These are phyloP conservation scores for Aspergillus viridinutans DNA, from an alignment of 2,329 filamentous ascomycete genomes.

Conservation along the genomic window DNA sequence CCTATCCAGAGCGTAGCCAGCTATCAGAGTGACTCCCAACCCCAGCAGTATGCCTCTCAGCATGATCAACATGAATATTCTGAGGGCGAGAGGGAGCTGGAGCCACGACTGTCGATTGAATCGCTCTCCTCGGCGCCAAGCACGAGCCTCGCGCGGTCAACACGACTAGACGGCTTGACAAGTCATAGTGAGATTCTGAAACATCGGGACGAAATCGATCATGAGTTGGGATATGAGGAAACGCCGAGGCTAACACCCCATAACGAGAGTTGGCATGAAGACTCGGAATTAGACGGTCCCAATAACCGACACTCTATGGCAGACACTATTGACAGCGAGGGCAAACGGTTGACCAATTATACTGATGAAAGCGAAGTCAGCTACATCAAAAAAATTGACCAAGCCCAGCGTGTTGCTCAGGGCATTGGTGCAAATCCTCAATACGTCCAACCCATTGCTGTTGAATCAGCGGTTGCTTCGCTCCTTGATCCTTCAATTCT, in stretches of 20 bases:
- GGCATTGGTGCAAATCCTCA: slow-evolving; percentile 69
- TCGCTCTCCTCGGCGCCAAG: slow-evolving; percentile 57
- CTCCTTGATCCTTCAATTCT: slow-evolving; percentile 79
- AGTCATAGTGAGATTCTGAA: slow-evolving; percentile 48
- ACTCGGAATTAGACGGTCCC: slow-evolving; percentile 41
- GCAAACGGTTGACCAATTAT: slow-evolving; percentile 49
- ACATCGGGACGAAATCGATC: slow-evolving; percentile 33
- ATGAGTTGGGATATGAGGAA: slow-evolving; percentile 37
- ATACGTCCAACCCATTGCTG: slow-evolving; percentile 67
- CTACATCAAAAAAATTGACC: slow-evolving; percentile 56
- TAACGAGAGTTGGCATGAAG: slow-evolving; percentile 22
- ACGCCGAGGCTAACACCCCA: slow-evolving; percentile 23
- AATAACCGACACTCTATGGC: slow-evolving; percentile 50
- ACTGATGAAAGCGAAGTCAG: slow-evolving; percentile 55
- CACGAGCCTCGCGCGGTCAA: slow-evolving; percentile 53
- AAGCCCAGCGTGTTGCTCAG: slow-evolving; percentile 66
- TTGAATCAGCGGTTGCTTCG: slow-evolving; percentile 89
- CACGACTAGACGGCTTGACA: slow-evolving; percentile 51
- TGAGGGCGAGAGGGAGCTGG: slow-evolving; percentile 56
- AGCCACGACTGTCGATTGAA: slow-evolving; percentile 51
- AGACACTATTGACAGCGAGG: slow-evolving; percentile 48
- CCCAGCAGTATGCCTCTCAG: slow-evolving; percentile 55
- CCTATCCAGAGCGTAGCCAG: slow-evolving; percentile 92
- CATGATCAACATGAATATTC: slow-evolving; percentile 53
- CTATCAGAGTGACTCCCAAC: slow-evolving; percentile 67